Evolutionary conservation across 768 basidiomycete species (phyloP), one percentile per base, ranked within the genome.

Genomic region (Tricholoma sp.): DNA sequence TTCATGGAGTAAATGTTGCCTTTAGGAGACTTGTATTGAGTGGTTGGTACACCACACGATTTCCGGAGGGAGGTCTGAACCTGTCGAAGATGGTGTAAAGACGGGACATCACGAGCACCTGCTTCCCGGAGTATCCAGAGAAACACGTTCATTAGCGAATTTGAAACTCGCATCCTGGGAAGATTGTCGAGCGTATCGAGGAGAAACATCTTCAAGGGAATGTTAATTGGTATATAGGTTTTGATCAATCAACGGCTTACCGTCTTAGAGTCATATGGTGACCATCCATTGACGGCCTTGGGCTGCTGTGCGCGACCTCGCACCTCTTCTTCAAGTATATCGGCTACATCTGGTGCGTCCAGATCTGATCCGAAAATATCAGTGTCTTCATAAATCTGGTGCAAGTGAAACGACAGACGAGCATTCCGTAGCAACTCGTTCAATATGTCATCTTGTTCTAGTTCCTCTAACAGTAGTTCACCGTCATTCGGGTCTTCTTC

Each of bases 141-240:
- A 11, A 75, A 58, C 10, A 71, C 55, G 27, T 64, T 68, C 61
- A 75, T 61, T 19, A 71, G 57, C 1, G 61, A 58, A 1, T 56
- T 47, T 1, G 73, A 73, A 3, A 75, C 58, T 10, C 64, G 67
- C 16, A 72, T 62, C 0, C 70, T 55, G 0, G 70, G 71, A 4
- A 75, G 57, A 50, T 70, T 74, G 54, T 74, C 67, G 10, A 73
- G 55, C 2, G 63, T 60, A 45, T 75, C 69, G 8, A 74, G 63
- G 16, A 71, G 54, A 50, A 68, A 67, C 11, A 59, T 43, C 41
- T 43, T 43, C 19, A 39, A 16, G 12, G 37, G 37, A 39, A 39
- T 39, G 37, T n/a, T 21, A 43, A 43, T 43, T 19, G 41, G 41
- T 43, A 21, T 43, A 21, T 43, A 12, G 41, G 41, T 43, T 18